phyloP scores from a whole-genome alignment of 768 basidiomycete genomes.

The Clathrus columnatus region DNA sequence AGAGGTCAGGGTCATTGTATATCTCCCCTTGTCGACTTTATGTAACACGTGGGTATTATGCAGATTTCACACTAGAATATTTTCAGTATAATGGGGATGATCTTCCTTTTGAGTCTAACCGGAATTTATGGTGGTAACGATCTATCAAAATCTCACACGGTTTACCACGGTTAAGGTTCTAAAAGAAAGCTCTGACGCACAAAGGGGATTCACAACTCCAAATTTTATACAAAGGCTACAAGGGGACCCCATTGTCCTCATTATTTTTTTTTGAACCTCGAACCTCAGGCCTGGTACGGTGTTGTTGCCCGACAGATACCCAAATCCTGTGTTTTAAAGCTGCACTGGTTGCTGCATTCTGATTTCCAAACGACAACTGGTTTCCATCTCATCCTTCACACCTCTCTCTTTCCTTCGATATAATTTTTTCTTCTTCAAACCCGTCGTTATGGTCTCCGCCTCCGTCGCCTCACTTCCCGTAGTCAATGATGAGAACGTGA shows the following conservation, averaged over 20 bases:
- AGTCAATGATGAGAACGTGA: slow-evolving; percentile 11
- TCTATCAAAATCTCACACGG: background rate
- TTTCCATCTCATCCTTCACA: background rate
- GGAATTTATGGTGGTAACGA: background rate
- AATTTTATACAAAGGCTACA: background rate
- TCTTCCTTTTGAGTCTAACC: background rate
- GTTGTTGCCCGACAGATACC: background rate
- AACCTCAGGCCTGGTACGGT: background rate
- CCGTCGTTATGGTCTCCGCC: background rate
- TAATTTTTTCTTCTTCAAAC: background rate
- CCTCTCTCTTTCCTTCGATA: background rate
- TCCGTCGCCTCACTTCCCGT: background rate
- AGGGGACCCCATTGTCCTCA: slow-evolving; percentile 1
- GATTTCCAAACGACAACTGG: background rate
- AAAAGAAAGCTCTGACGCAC: background rate
- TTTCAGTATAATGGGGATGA: background rate
- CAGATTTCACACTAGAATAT: background rate
- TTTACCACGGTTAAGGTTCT: background rate
- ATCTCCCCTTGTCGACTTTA: background rate
- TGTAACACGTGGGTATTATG: background rate
- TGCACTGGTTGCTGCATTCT: background rate
- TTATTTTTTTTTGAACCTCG: background rate
- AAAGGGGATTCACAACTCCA: background rate
- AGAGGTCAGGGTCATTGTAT: too few relatives aligned
- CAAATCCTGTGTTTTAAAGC: background rate